Conservation (phyloP, 306 rosid species). For the Purshia tridentata region DNA sequence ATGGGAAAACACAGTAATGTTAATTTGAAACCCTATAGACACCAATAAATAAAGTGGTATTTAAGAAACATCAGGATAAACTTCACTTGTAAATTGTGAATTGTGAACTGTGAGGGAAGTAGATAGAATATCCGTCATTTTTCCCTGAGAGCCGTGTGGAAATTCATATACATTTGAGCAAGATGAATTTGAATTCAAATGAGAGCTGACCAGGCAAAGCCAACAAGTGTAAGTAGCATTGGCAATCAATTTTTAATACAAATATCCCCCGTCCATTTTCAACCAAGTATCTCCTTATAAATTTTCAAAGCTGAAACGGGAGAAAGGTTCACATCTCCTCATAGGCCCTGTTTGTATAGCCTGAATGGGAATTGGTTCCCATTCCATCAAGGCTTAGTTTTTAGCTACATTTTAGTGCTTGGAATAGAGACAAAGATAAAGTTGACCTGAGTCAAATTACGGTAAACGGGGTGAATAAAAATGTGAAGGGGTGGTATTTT, state of each 20-base stretch:
- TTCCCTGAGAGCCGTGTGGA: neutral
- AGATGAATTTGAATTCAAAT: neutral
- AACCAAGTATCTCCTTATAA: neutral
- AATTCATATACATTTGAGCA: constrained; percentile 1
- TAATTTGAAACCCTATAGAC: neutral
- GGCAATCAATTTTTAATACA: neutral
- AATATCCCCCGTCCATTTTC: neutral
- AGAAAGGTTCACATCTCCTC: too few relatives aligned
- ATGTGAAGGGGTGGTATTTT: too few relatives aligned
- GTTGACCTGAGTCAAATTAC: too few relatives aligned
- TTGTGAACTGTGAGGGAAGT: neutral
- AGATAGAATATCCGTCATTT: neutral
- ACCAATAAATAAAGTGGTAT: neutral
- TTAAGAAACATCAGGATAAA: constrained; percentile 10
- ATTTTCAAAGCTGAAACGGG: too few relatives aligned
- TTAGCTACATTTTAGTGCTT: too few relatives aligned
- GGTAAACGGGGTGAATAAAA: too few relatives aligned
- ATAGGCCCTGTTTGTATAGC: too few relatives aligned
- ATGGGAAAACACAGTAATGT: neutral
- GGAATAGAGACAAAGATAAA: too few relatives aligned
- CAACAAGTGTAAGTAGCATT: neutral
- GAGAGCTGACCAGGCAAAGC: neutral
- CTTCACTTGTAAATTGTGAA: neutral
- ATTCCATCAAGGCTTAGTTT: too few relatives aligned
- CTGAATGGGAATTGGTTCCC: too few relatives aligned